phyloP scores from a whole-genome alignment of 768 basidiomycete genomes.

The Kwoniella sp. region DNA sequence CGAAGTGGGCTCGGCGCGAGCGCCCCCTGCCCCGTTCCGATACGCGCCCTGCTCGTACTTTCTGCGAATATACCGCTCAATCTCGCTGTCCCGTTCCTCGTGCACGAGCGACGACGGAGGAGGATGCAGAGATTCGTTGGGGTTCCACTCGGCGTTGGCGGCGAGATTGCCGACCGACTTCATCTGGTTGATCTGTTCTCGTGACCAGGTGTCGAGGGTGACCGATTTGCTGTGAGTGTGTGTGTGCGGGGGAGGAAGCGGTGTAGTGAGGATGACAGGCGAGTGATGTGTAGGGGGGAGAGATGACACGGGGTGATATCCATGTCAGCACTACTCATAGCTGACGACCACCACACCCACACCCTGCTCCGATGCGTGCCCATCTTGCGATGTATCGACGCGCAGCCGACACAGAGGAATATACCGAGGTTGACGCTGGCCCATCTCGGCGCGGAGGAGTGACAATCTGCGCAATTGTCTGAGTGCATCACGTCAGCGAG shows the following conservation, averaged over 20 bases:
- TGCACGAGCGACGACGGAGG: conserved; percentile 67
- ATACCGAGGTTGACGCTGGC: conserved; percentile 79
- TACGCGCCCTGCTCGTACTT: conserved; percentile 51
- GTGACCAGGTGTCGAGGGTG: conserved; percentile 61
- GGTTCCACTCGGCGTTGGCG: conserved; percentile 75
- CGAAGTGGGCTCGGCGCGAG: conserved; percentile 21
- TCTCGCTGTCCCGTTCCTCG: conserved; percentile 73
- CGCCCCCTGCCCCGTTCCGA: conserved; percentile 17
- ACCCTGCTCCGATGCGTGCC: conserved; percentile 92
- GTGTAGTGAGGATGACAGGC: background rate
- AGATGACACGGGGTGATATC: background rate
- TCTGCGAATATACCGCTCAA: conserved; percentile 87
- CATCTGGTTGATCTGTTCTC: conserved; percentile 56
- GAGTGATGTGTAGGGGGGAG: background rate
- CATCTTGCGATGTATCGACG: conserved; percentile 87
- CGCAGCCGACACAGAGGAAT: conserved; percentile 68
- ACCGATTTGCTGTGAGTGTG: conserved; percentile 68
- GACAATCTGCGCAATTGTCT: conserved; percentile 93
- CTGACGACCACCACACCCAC: conserved; percentile 59
- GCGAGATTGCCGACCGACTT: conserved; percentile 72
- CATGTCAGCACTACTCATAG: too few relatives aligned
- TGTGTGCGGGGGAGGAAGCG: background rate
- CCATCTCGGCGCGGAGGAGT: conserved; percentile 77
- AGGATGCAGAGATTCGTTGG: conserved; percentile 74
- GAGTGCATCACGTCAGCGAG: background rate